Base-by-base conservation (phyloP, 2,329 filamentous ascomycete species). In the Lachnellula cervina region DNA sequence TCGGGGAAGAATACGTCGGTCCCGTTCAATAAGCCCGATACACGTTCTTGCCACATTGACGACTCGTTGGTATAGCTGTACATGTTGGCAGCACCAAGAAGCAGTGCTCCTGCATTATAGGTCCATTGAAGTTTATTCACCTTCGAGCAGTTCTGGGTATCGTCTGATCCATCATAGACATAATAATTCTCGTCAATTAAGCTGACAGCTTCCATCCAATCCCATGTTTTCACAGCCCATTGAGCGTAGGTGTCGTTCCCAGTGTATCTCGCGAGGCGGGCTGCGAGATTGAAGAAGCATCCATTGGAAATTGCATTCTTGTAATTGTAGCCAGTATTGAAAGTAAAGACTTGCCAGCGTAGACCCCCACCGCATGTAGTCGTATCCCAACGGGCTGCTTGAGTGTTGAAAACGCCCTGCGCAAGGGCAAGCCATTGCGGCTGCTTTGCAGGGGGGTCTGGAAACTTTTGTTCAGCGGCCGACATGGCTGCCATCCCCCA, bases 331-430 rank as follows among this genome's bases (percentile, higher is more conserved):
- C 90, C 91, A 42, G 80, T 83, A 68, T 95, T 94, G 76, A 89
- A 91, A 1, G 81, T 78, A 68, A 88, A 93, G 48, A 96, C 90
- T 72, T 96, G 90, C 89, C 89, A 93, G 59, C 88, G 81, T 50
- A 94, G 70, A 5, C 90, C 90, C 42, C 90, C 90, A n/a, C 77
- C 78, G 64, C 90, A 95, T 51, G 81, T 74, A 1, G 76, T 71
- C 1, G 70, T 76, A 59, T 92, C 88, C 90, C 89, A 94, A 38
- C 89, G 82, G 28, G 77, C 75, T 2, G 83, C 84, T 66, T 93
- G 89, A 2, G 84, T 86, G 69, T 95, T 90, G 76, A 94, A 95
- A 32, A 90, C 87, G 50, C 86, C 88, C 68, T 91, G 84, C 2
- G 86, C 88, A 13, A 94, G 79, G 4, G 84, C 82, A 11, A 90